Percentiles rank a stretch among this genome's conserved stretches.
Conservation (phyloP, 352 stramenopile genomes). For the Achlya hypogyna region DNA sequence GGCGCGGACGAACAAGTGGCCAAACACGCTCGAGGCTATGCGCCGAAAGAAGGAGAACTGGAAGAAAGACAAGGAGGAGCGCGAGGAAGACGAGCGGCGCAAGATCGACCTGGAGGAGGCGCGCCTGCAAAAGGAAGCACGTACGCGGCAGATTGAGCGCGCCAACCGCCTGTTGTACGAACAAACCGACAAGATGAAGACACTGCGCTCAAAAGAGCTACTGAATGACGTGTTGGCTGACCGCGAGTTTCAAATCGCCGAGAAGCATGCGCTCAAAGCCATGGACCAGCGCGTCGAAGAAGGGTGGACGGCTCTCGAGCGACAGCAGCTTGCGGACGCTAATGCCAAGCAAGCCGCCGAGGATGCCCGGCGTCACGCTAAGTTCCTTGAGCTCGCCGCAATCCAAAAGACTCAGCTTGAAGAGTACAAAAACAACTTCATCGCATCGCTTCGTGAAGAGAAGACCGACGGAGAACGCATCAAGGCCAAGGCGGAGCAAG, state of each 20-base stretch:
- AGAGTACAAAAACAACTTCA: constrained; percentile 78
- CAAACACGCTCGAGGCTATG: constrained; percentile 87
- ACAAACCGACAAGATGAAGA: constrained; percentile 90
- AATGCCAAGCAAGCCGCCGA: constrained; percentile 47
- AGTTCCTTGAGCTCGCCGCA: constrained; percentile 40
- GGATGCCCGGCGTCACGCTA: constrained; percentile 34
- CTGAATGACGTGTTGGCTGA: constrained; percentile 82
- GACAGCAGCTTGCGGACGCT: constrained; percentile 30
- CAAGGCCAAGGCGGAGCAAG: constrained; percentile 48
- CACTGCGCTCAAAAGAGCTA: constrained; percentile 74
- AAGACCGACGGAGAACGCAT: constrained; percentile 59
- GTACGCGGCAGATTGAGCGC: constrained; percentile 75
- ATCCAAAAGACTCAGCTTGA: constrained; percentile 73
- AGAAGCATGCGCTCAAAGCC: constrained; percentile 51
- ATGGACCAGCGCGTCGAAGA: constrained; percentile 31
- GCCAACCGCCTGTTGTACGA: constrained; percentile 84
- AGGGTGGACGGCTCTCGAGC: not conserved
- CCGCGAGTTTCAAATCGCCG: constrained; percentile 65
- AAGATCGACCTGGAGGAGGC: constrained; percentile 75
- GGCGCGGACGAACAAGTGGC: constrained; percentile 76
- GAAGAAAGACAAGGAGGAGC: constrained; percentile 85
- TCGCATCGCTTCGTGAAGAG: constrained; percentile 59
- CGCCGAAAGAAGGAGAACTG: constrained; percentile 84
- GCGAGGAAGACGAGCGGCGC: constrained; percentile 59
- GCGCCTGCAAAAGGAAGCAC: constrained; percentile 51